Evolutionary conservation across 805 yeast species (phyloP).

Genomic region (Hanseniaspora pseudoguilliermondii): DNA sequence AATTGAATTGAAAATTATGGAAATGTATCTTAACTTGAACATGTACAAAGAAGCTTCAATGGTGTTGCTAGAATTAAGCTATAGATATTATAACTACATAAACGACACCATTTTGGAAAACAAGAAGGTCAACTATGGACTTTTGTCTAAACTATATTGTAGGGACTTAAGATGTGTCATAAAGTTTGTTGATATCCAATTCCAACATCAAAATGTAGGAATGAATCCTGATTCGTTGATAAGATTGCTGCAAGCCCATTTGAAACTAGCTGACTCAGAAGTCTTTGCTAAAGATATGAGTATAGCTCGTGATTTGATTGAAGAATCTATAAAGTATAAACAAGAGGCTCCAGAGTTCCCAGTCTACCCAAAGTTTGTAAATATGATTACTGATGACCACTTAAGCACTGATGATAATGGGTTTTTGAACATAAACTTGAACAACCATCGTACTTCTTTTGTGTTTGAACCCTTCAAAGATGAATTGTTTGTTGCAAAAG

Average conservation of each 20-base stretch:
- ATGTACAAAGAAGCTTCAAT: slow-evolving; percentile 51
- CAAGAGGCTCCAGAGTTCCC: background rate
- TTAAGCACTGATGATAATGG: slow-evolving; percentile 24
- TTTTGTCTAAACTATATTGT: slow-evolving; percentile 1
- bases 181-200: slow-evolving; percentile 49
- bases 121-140: background rate
- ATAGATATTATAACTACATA: slow-evolving; percentile 43
- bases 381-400: slow-evolving; percentile 22
- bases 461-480: slow-evolving; percentile 65
- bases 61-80: slow-evolving; percentile 54
- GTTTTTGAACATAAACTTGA: slow-evolving; percentile 23
- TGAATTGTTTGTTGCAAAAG: slow-evolving; percentile 68
- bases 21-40: slow-evolving; percentile 64
- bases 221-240: slow-evolving; percentile 35
- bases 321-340: slow-evolving; percentile 17
- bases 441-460: slow-evolving; percentile 30
- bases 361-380: slow-evolving; percentile 16
- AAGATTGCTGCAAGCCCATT: slow-evolving; percentile 49
- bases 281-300: slow-evolving; percentile 35
- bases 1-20: slow-evolving; percentile 72
- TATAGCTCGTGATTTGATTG: slow-evolving; percentile 25
- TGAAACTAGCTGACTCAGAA: slow-evolving; percentile 54
- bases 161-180: slow-evolving; percentile 59
- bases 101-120: slow-evolving; percentile 37
- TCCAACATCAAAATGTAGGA: slow-evolving; percentile 2